A percentile compares a stretch with the other conserved stretches of the same genome.
Conservation (phyloP, 2,329 filamentous ascomycete species). For the Colletotrichum sp. region DNA sequence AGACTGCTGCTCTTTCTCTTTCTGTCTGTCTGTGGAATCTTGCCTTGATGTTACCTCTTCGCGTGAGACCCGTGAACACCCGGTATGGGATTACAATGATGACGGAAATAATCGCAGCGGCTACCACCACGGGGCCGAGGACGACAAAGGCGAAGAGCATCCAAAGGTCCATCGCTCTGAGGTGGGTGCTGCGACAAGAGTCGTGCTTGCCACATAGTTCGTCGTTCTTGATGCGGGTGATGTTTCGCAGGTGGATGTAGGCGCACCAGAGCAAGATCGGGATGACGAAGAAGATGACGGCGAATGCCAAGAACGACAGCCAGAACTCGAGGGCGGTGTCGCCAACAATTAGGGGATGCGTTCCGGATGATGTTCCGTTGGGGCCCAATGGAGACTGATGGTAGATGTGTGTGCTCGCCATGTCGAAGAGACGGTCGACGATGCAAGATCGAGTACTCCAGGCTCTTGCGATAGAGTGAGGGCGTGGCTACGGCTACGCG, state of each 20-base stretch:
- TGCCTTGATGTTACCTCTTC: neutral
- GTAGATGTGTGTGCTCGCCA: neutral
- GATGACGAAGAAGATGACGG: neutral
- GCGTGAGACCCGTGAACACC: neutral
- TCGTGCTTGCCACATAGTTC: neutral
- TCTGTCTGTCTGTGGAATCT: neutral
- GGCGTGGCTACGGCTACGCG: accelerated
- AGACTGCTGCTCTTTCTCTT: neutral
- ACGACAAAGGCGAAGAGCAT: neutral
- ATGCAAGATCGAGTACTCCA: neutral
- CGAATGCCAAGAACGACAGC: neutral
- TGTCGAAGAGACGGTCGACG: neutral
- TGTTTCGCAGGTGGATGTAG: neutral
- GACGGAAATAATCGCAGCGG: neutral
- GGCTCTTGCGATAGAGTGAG: neutral
- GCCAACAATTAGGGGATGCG: neutral
- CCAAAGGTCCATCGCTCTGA: neutral
- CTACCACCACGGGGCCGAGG: neutral
- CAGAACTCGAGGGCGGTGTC: neutral
- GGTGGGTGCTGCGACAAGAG: neutral
- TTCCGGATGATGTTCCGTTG: neutral
- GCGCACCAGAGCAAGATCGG: neutral
- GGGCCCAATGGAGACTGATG: neutral
- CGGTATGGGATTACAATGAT: neutral
- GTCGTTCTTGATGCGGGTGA: neutral